These are phyloP conservation scores for Lipomyces yamadae DNA, from an alignment of 805 yeast species.

Conservation along the genomic window DNA sequence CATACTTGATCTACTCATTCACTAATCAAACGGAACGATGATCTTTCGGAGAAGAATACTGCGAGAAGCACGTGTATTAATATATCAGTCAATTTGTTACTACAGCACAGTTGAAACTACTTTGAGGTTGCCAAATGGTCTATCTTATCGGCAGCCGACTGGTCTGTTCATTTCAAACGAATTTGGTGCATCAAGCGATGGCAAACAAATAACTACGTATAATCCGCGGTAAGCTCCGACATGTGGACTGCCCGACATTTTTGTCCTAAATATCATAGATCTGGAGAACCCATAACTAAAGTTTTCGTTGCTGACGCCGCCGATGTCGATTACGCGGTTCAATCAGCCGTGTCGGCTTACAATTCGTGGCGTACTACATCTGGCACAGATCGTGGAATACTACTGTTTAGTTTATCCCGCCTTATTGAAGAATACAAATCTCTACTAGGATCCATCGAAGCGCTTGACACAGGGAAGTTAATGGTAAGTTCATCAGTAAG, in stretches of 20 bases:
- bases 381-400: constrained; percentile 24
- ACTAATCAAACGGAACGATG: not conserved
- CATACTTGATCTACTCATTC: too few relatives aligned
- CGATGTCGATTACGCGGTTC: constrained; percentile 27
- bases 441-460: constrained; percentile 21
- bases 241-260: not conserved
- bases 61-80: not conserved
- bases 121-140: constrained; percentile 68
- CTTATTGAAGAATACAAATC: constrained; percentile 15
- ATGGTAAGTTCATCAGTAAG: constrained; percentile 10
- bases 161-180: constrained; percentile 90
- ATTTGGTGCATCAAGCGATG: constrained; percentile 63
- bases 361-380: constrained; percentile 17
- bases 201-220: constrained; percentile 55
- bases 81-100: not conserved
- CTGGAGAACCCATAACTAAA: constrained; percentile 13
- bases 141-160: constrained; percentile 74
- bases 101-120: not conserved
- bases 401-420: constrained; percentile 12
- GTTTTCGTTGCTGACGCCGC: constrained; percentile 14
- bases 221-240: constrained; percentile 26
- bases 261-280: constrained; percentile 7
- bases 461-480: constrained; percentile 30
- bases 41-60: not conserved
- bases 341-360: constrained; percentile 22